Evolutionary conservation across 208 protist species (phyloP), one percentile per base, ranked within the genome.

Genomic region (Trypanosoma brucei): DNA sequence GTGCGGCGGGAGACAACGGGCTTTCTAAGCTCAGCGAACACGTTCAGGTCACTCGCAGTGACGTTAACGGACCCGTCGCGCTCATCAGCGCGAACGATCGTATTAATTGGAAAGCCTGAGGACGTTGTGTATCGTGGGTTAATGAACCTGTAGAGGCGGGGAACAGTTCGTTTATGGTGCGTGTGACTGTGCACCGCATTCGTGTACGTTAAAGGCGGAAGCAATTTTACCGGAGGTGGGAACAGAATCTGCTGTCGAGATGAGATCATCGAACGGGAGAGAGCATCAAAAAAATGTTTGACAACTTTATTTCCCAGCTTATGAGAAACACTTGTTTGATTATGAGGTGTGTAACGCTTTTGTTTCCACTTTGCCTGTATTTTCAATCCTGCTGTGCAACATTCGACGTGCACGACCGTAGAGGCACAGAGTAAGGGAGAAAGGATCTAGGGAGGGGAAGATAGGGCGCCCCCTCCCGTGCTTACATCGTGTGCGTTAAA

Each of bases 61-160:
- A 91, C 86, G 13, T 69, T 95, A 38, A 84, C 78, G 46, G 81
- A 88, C 39, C 30, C 61, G 1, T 70, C 66, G 34, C 74, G 75
- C 33, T 72, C 71, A 22, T 58, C 49, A 13, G 65, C 75, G 2
- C 79, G 92, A 63, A 92, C 81, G 6, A 75, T 95, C 59, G 85
- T 95, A 14, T 51, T 95, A 34, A 86, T 95, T 59, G 89, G 89
- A 4, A 76, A 76, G 42, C 89, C 89, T 35, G 89, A 95, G 62
- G 89, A 95, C 56, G 78, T 92, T 2, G 75, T 93, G 1, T 85
- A 92, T 57, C 65, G 65, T 52, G 77, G 76, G 0, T 68, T 95
- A 35, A 71, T 95, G 58, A 59, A 81, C 3, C 30, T 58, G 11
- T 64, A 72, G 36, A 30, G 11, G 22, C 22, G 22, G 42, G 11